phyloP scores from a whole-genome alignment of 441 rosid genomes.

The Cnidoscolus chayamansa region DNA sequence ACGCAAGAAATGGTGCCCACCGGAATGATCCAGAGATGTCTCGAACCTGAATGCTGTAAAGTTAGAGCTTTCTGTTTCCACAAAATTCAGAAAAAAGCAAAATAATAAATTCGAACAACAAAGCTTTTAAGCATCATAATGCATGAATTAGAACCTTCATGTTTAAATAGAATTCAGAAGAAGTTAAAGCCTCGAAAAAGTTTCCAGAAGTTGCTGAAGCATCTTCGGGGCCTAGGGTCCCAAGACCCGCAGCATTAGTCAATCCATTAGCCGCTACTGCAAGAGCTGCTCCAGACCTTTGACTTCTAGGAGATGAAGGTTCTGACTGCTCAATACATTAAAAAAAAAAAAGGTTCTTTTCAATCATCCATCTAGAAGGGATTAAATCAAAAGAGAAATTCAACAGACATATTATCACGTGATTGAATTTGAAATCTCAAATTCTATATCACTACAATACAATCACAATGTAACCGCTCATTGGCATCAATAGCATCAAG shows the following conservation, averaged over 20 bases:
- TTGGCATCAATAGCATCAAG: neutral
- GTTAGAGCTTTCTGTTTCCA: neutral
- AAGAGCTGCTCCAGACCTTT: conserved; percentile 44
- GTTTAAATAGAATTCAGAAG: conserved; percentile 74
- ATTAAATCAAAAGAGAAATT: conserved; percentile 11
- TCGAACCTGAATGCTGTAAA: conserved; percentile 55
- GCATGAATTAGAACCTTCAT: conserved; percentile 53
- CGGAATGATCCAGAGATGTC: conserved; percentile 94
- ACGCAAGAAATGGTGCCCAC: conserved; percentile 97
- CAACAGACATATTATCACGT: neutral
- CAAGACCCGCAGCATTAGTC: conserved; percentile 41
- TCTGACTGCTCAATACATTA: conserved; percentile 56
- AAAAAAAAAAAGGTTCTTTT: neutral
- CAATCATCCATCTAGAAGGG: conserved; percentile 4
- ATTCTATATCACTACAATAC: neutral
- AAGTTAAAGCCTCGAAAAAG: conserved; percentile 81
- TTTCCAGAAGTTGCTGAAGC: conserved; percentile 75
- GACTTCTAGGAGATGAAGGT: conserved; percentile 85
- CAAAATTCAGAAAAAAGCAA: neutral
- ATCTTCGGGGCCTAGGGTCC: conserved; percentile 60
- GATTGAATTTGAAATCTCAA: neutral
- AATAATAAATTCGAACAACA: neutral
- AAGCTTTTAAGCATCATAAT: neutral
- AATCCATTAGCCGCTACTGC: conserved; percentile 54
- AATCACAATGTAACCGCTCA: neutral